These are phyloP conservation scores for Capsicum rhomboideum DNA, from an alignment of 257 asterid genomes.

Conservation along the genomic window DNA sequence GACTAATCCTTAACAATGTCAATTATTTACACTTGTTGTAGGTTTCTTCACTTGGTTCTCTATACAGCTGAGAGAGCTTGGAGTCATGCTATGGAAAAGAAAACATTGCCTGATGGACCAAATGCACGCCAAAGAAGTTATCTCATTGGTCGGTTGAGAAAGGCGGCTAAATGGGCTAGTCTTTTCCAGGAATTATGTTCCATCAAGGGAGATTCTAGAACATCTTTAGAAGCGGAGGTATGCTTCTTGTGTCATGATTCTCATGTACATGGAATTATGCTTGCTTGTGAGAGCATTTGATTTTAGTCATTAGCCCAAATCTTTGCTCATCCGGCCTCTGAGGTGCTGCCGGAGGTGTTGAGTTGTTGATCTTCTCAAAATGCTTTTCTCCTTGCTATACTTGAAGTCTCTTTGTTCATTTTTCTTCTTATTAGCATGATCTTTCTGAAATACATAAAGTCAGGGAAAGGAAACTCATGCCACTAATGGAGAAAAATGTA, in stretches of 20 bases:
- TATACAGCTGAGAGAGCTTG: slow-evolving; percentile 97
- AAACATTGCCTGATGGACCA: slow-evolving; percentile 90
- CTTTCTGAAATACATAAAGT: not conserved
- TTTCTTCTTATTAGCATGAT: not conserved
- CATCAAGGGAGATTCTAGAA: slow-evolving; percentile 83
- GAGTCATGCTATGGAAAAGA: slow-evolving; percentile 99
- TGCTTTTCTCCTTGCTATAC: not conserved
- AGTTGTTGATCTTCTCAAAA: not conserved
- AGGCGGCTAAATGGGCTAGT: slow-evolving; percentile 92
- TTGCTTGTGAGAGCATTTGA: not conserved
- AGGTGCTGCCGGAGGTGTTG: not conserved
- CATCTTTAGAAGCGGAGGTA: slow-evolving; percentile 98
- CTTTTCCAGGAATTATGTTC: slow-evolving; percentile 76
- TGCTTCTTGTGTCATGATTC: not conserved
- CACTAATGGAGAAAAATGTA: not conserved
- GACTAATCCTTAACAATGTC: not conserved
- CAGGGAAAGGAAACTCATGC: not conserved
- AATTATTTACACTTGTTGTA: slow-evolving; percentile 14
- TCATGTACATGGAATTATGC: not conserved
- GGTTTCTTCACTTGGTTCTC: slow-evolving; percentile 88
- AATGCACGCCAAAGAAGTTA: slow-evolving; percentile 87
- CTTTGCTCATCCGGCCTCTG: not conserved
- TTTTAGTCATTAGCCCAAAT: not conserved
- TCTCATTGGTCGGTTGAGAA: slow-evolving; percentile 90
- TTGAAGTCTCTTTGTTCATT: not conserved